Conservation (phyloP, 306 rosid genomes). For the Boehmeria nivea region DNA sequence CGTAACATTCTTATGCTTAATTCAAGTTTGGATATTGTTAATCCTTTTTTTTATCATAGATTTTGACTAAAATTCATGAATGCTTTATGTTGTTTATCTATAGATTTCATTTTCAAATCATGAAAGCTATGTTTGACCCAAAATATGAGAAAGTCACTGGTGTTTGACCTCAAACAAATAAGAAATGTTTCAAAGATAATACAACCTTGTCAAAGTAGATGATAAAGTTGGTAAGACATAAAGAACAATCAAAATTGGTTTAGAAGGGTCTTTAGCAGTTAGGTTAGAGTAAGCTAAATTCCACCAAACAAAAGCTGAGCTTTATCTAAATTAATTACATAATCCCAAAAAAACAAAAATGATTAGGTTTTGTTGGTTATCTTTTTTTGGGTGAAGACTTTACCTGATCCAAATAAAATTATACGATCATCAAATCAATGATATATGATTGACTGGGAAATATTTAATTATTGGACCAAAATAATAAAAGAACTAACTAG, state of each 20-base stretch:
- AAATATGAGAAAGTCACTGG: background rate
- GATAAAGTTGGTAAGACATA: constrained; percentile 16
- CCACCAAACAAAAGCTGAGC: constrained; percentile 27
- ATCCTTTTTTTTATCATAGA: too few relatives aligned
- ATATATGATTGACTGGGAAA: background rate
- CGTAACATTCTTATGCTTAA: too few relatives aligned
- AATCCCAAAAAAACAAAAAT: too few relatives aligned
- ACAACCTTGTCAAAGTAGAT: background rate
- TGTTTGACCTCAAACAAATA: background rate
- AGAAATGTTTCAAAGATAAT: background rate
- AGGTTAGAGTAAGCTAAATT: constrained; percentile 25
- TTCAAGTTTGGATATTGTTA: too few relatives aligned
- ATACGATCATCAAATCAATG: background rate
- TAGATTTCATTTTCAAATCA: too few relatives aligned
- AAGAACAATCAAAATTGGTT: background rate
- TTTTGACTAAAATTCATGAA: too few relatives aligned
- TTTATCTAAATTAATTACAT: constrained; percentile 7
- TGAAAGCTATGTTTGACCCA: constrained; percentile 11
- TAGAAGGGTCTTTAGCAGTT: constrained; percentile 11
- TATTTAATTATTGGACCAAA: too few relatives aligned
- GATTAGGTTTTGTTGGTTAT: constrained; percentile 15
- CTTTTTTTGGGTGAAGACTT: constrained; percentile 13
- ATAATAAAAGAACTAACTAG: too few relatives aligned
- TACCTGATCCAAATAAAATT: constrained; percentile 13
- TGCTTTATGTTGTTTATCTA: too few relatives aligned